Evolutionary conservation across 345 rosid genomes (phyloP).

Genomic region (Kandelia obovata): DNA sequence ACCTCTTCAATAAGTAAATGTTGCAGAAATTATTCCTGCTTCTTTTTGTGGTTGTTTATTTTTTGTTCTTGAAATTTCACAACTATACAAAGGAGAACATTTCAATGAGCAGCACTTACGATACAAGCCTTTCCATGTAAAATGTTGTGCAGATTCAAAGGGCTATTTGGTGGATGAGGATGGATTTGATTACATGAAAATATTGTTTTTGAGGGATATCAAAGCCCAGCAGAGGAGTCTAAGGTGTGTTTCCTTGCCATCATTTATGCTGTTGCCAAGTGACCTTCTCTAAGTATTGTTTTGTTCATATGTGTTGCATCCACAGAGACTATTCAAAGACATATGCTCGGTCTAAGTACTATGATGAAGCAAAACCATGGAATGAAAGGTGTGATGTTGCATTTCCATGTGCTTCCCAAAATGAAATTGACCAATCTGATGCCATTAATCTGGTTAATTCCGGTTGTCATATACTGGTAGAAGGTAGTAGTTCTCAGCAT

Average conservation of each 20-base stretch:
- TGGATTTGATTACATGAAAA: slow-evolving; percentile 95
- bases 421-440: slow-evolving; percentile 94
- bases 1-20: no score
- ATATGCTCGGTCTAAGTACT: slow-evolving; percentile 94
- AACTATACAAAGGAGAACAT: not conserved
- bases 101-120: not conserved
- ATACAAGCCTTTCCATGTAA: slow-evolving; percentile 17
- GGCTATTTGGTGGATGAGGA: slow-evolving; percentile 98
- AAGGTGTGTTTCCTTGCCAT: slow-evolving; percentile 42
- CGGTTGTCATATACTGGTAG: slow-evolving; percentile 84
- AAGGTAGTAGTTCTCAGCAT: slow-evolving; percentile 49
- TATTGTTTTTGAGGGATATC: slow-evolving; percentile 89
- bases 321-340: slow-evolving; percentile 97
- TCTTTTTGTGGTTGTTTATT: not conserved
- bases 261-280: not conserved
- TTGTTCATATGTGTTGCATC: slow-evolving; percentile 18
- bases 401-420: slow-evolving; percentile 91
- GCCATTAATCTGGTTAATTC: slow-evolving; percentile 86
- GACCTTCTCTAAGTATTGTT: slow-evolving; percentile 6
- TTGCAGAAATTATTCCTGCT: no score
- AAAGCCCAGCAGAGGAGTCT: slow-evolving; percentile 94
- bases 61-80: not conserved
- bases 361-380: slow-evolving; percentile 98
- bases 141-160: slow-evolving; percentile 64
- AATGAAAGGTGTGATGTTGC: slow-evolving; percentile 91